Evolutionary conservation across 345 rosid genomes (phyloP).

Genomic region (Brassica cretica): DNA sequence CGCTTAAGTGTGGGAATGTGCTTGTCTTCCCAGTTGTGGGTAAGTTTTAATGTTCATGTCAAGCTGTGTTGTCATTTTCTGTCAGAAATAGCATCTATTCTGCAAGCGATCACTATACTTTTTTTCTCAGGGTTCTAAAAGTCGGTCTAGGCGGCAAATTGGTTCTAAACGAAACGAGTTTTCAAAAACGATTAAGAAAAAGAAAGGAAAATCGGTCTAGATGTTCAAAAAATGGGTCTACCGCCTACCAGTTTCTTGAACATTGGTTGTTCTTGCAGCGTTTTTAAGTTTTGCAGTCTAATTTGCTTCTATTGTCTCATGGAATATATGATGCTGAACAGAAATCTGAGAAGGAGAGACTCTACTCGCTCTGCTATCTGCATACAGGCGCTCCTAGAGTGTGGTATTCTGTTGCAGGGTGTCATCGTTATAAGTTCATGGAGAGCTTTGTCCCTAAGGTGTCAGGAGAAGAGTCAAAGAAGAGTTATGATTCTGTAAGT

Average conservation of each 20-base stretch:
- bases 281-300: conserved; percentile 5
- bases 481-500: conserved; percentile 48
- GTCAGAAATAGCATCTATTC: background rate
- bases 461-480: conserved; percentile 37
- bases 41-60: conserved; percentile 41
- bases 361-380: conserved; percentile 59
- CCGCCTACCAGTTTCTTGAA: too few relatives aligned
- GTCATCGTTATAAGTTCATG: conserved; percentile 34
- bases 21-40: conserved; percentile 65
- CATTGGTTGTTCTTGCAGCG: background rate
- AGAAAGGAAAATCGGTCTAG: too few relatives aligned
- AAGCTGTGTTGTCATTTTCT: background rate
- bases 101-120: background rate
- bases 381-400: conserved; percentile 73
- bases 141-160: too few relatives aligned
- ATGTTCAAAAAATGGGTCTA: too few relatives aligned
- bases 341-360: conserved; percentile 67
- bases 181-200: too few relatives aligned
- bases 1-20: conserved; percentile 69
- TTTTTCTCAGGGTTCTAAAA: background rate
- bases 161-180: too few relatives aligned
- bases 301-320: conserved; percentile 22
- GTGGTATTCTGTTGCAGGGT: conserved; percentile 61
- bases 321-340: conserved; percentile 42
- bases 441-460: conserved; percentile 42